Percentiles rank a stretch among this genome's conserved stretches.
These are phyloP conservation scores for Scutellaria baicalensis DNA, from an alignment of 257 asterid species.

Conservation along the genomic window DNA sequence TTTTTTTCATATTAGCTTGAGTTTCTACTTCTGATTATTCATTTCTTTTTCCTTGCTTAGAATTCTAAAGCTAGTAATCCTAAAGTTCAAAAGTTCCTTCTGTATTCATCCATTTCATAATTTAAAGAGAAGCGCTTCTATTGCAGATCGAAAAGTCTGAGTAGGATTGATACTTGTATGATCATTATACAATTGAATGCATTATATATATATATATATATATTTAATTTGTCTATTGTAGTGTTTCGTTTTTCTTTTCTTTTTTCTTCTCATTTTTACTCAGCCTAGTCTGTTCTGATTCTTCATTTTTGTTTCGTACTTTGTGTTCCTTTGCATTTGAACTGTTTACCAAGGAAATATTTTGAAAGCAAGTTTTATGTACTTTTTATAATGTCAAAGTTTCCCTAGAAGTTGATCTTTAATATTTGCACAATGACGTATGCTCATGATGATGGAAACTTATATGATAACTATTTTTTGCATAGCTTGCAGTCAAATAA, in stretches of 20 bases:
- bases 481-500: neutral
- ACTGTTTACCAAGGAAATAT: neutral
- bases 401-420: neutral
- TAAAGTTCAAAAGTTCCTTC: neutral
- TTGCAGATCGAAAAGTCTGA: neutral
- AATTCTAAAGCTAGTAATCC: neutral
- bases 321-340: neutral
- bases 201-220: neutral
- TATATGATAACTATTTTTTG: neutral
- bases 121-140: neutral
- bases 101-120: neutral
- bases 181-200: neutral
- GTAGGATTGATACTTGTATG: neutral
- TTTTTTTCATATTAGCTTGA: neutral
- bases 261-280: neutral
- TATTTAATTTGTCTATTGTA: neutral
- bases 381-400: neutral
- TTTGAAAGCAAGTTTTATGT: neutral
- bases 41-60: neutral
- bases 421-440: neutral
- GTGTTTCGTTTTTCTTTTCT: neutral
- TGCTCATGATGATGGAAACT: neutral
- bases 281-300: neutral
- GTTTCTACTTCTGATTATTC: neutral
- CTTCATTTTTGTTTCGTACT: neutral